These are phyloP conservation scores for Adiantum capillusveneris DNA, from an alignment of 75 land plant genomes.

Conservation along the genomic window DNA sequence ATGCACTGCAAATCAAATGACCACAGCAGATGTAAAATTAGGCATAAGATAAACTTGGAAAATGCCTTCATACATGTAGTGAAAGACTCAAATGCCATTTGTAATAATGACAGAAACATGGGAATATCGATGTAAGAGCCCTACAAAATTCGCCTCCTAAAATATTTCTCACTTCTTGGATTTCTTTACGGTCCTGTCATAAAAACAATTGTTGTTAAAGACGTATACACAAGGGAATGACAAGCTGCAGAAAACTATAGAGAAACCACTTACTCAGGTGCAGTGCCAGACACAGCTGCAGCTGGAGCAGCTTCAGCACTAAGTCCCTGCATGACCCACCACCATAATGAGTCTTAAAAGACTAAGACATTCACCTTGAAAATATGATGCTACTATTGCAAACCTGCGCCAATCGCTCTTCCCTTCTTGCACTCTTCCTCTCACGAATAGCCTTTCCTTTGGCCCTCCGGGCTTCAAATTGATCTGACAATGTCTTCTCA, in stretches of 20 bases:
- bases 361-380: neutral
- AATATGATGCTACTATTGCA: too few species aligned
- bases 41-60: too few species aligned
- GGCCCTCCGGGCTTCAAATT: conserved; percentile 48
- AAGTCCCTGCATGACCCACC: neutral
- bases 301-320: neutral
- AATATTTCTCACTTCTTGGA: conserved; percentile 1
- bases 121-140: too few species aligned
- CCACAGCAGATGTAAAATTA: too few species aligned
- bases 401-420: conserved; percentile 49
- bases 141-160: too few species aligned
- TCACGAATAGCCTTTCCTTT: conserved; percentile 62
- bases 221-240: too few species aligned
- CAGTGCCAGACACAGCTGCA: neutral
- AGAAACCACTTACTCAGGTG: conserved; percentile 3
- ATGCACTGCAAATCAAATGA: too few species aligned
- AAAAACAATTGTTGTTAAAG: too few species aligned
- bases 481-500: conserved; percentile 53
- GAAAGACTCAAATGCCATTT: too few species aligned
- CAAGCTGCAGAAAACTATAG: neutral
- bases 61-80: too few species aligned
- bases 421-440: conserved; percentile 54
- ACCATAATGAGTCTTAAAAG: neutral
- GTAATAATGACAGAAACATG: too few species aligned
- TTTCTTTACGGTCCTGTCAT: conserved; percentile 1